A percentile compares a stretch with the other conserved stretches of the same genome.
phyloP scores from a whole-genome alignment of 495 filamentous ascomycete species.

The Xylaria cubensis region DNA sequence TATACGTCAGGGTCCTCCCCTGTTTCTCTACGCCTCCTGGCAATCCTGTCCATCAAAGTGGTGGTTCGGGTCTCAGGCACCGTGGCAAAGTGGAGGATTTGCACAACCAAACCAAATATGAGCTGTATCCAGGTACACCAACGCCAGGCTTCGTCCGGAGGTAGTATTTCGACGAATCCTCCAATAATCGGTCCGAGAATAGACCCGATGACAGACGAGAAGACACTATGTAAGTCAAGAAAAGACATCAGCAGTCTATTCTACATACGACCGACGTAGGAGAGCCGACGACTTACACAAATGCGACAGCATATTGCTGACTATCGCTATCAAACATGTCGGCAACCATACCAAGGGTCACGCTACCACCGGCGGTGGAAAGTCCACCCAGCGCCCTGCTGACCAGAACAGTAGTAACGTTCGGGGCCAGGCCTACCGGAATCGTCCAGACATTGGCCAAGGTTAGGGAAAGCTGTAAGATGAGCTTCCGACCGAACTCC shows the following conservation, averaged over 20 bases:
- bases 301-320: constrained; percentile 77
- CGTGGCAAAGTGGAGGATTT: constrained; percentile 69
- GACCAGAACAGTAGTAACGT: constrained; percentile 70
- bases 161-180: constrained; percentile 72
- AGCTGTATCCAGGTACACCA: constrained; percentile 87
- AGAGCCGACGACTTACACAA: constrained; percentile 38
- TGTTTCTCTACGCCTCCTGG: constrained; percentile 65
- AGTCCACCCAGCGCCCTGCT: constrained; percentile 73
- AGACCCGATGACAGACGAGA: constrained; percentile 78
- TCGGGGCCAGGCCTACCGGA: constrained; percentile 72
- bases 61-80: constrained; percentile 74
- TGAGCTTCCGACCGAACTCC: constrained; percentile 75
- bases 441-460: constrained; percentile 80
- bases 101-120: constrained; percentile 71
- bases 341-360: constrained; percentile 83
- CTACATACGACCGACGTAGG: too few relatives aligned
- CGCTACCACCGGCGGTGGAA: constrained; percentile 76
- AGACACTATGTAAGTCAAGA: constrained; percentile 55
- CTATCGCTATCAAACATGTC: constrained; percentile 78
- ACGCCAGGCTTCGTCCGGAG: constrained; percentile 58
- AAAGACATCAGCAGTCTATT: neutral
- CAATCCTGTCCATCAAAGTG: constrained; percentile 70
- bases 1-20: constrained; percentile 63
- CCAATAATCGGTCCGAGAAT: constrained; percentile 81
- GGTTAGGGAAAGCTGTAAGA: constrained; percentile 72